These are phyloP conservation scores for Aspergillus unguis DNA, from an alignment of 2,329 filamentous ascomycete genomes.

Conservation along the genomic window DNA sequence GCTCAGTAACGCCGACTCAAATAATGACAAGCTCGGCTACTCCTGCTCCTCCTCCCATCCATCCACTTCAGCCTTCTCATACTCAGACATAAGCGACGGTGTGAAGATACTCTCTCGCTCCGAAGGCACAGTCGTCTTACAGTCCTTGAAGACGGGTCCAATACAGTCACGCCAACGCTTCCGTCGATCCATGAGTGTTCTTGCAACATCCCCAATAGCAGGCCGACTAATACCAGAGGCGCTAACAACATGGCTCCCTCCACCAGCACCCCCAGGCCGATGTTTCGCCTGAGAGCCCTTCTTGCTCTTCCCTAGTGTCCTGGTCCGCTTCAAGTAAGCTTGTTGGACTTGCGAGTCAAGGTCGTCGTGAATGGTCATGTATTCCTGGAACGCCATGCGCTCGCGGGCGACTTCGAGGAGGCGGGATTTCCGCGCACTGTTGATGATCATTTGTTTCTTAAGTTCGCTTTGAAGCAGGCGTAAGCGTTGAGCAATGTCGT, in stretches of 20 bases:
- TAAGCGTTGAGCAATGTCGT: constrained; percentile 86
- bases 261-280: constrained; percentile 64
- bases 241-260: constrained; percentile 57
- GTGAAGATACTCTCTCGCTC: constrained; percentile 71
- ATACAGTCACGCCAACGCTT: constrained; percentile 88
- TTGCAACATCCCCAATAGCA: constrained; percentile 81
- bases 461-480: constrained; percentile 80
- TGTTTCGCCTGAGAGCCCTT: constrained; percentile 68
- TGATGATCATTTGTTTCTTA: constrained; percentile 77
- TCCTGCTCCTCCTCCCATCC: constrained; percentile 78
- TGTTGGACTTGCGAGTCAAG: constrained; percentile 92
- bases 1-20: not conserved
- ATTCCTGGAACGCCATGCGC: constrained; percentile 94
- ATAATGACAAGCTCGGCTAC: constrained; percentile 27
- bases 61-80: constrained; percentile 73
- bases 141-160: constrained; percentile 83
- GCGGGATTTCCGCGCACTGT: constrained; percentile 84
- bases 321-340: constrained; percentile 91
- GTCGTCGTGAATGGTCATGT: constrained; percentile 93
- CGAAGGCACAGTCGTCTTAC: constrained; percentile 70
- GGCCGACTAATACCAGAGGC: constrained; percentile 48
- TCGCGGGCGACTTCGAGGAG: constrained; percentile 85
- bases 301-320: constrained; percentile 90
- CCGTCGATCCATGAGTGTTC: constrained; percentile 87
- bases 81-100: constrained; percentile 65